A percentile compares a stretch with the other conserved stretches of the same genome.
Conservation (phyloP, 2,329 filamentous ascomycete species). For the Aspergillus japonicus region DNA sequence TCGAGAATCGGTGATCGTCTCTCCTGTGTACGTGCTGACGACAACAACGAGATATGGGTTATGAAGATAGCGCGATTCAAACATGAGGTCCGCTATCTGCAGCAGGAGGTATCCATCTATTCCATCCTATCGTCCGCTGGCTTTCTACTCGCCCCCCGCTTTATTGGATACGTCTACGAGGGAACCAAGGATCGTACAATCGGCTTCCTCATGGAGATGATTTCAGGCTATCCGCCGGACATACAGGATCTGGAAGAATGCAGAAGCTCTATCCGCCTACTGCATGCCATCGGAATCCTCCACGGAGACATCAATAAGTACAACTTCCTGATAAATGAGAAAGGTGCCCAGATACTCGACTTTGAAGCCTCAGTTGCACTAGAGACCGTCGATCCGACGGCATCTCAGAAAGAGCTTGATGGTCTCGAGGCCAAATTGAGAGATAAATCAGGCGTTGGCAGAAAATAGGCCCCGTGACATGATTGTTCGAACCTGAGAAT, state of each 20-base stretch:
- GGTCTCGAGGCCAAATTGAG: no score
- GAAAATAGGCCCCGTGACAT: no score
- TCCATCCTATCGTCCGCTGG: not conserved
- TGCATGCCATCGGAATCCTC: constrained; percentile 9
- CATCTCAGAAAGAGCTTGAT: constrained; percentile 9
- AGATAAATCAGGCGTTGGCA: no score
- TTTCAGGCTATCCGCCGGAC: not conserved
- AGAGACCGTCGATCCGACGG: not conserved
- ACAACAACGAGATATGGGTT: not conserved
- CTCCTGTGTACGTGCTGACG: not conserved
- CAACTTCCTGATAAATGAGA: constrained; percentile 11
- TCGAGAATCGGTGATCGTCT: constrained; percentile 10
- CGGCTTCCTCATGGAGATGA: constrained; percentile 13
- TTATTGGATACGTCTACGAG: constrained; percentile 12
- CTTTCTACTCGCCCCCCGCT: constrained; percentile 8
- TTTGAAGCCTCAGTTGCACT: constrained; percentile 5
- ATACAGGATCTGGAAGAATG: constrained; percentile 10
- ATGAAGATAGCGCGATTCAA: constrained; percentile 11
- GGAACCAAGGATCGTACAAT: constrained; percentile 8
- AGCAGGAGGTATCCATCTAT: constrained; percentile 10
- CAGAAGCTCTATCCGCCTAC: not conserved
- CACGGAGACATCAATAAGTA: constrained; percentile 13
- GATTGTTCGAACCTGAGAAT: no score
- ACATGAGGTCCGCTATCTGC: constrained; percentile 6
- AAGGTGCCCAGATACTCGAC: constrained; percentile 8